Conservation (phyloP, 2,329 filamentous ascomycete species). For the Coleophoma crateriformis region DNA sequence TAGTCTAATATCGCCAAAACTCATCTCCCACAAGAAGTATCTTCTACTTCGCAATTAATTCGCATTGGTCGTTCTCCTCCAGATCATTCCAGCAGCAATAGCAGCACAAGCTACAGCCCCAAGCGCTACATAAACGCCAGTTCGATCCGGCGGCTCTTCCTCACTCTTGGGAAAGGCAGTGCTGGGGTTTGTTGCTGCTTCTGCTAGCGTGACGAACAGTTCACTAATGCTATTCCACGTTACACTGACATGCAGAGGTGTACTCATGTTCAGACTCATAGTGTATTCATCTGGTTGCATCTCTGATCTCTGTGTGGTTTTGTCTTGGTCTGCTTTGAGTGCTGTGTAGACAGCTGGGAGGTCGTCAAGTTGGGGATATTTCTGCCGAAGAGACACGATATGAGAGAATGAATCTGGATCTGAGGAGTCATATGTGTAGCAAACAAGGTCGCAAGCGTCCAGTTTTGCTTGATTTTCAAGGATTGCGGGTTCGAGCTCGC, state of each 20-base stretch:
- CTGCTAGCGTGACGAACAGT: slow-evolving; percentile 85
- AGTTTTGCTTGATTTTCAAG: slow-evolving; percentile 87
- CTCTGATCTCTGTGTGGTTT: slow-evolving; percentile 91
- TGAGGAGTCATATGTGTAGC: slow-evolving; percentile 94
- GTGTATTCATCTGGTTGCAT: slow-evolving; percentile 91
- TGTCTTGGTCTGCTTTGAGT: slow-evolving; percentile 91
- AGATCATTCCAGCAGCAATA: slow-evolving; percentile 60
- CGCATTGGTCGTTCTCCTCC: slow-evolving; percentile 35
- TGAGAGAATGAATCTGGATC: slow-evolving; percentile 95
- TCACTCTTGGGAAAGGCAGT: slow-evolving; percentile 85
- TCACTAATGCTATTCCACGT: slow-evolving; percentile 93
- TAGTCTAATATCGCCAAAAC: not conserved
- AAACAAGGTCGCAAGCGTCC: slow-evolving; percentile 88
- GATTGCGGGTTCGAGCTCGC: slow-evolving; percentile 90
- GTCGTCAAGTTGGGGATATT: slow-evolving; percentile 79
- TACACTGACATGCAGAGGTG: slow-evolving; percentile 89
- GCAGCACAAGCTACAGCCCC: slow-evolving; percentile 65
- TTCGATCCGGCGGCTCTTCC: slow-evolving; percentile 77
- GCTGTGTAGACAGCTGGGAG: slow-evolving; percentile 89
- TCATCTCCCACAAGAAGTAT: slow-evolving; percentile 1
- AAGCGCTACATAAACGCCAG: slow-evolving; percentile 78
- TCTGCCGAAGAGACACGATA: slow-evolving; percentile 73
- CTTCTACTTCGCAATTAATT: slow-evolving; percentile 12
- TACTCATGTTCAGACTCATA: slow-evolving; percentile 75
- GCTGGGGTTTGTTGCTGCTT: slow-evolving; percentile 85